A percentile compares a stretch with the other conserved stretches of the same genome.
These are phyloP conservation scores for Magnolia officinalis DNA, from an alignment of 164 flowering plant genomes.

Conservation along the genomic window DNA sequence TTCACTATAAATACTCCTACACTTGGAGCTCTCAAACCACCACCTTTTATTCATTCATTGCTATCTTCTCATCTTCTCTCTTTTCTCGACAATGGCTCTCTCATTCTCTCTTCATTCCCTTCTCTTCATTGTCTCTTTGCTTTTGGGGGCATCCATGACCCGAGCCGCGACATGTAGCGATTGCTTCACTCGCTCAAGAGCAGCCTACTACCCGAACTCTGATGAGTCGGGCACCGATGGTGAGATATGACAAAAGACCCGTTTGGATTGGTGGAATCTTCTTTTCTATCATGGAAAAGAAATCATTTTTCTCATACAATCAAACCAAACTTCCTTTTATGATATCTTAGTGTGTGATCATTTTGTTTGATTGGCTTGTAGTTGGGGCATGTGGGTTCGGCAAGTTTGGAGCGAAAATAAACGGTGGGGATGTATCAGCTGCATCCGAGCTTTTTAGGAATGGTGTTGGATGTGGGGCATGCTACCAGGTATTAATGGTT, in stretches of 20 bases:
- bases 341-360: not conserved
- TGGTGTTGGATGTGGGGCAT: slow-evolving; percentile 89
- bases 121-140: slow-evolving; percentile 18
- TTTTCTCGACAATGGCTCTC: slow-evolving; percentile 33
- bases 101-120: slow-evolving; percentile 15
- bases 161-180: slow-evolving; percentile 50
- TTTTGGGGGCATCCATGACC: slow-evolving; percentile 29
- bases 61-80: not conserved
- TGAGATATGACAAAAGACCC: slow-evolving; percentile 18
- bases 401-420: slow-evolving; percentile 71
- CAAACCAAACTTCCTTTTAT: too few relatives aligned
- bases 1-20: slow-evolving; percentile 12
- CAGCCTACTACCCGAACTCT: slow-evolving; percentile 70
- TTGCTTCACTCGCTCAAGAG: slow-evolving; percentile 57
- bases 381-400: slow-evolving; percentile 81
- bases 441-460: slow-evolving; percentile 68
- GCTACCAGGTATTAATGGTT: slow-evolving; percentile 59
- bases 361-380: slow-evolving; percentile 21
- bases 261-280: too few relatives aligned
- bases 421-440: slow-evolving; percentile 82
- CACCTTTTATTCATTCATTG: slow-evolving; percentile 2
- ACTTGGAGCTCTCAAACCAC: slow-evolving; percentile 13
- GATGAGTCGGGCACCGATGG: slow-evolving; percentile 65
- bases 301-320: too few relatives aligned
- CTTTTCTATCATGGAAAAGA: too few relatives aligned